Evolutionary conservation across 352 stramenopile species (phyloP), one percentile per base, ranked within the genome.

Genomic region (Globisporangium heterothallicum): DNA sequence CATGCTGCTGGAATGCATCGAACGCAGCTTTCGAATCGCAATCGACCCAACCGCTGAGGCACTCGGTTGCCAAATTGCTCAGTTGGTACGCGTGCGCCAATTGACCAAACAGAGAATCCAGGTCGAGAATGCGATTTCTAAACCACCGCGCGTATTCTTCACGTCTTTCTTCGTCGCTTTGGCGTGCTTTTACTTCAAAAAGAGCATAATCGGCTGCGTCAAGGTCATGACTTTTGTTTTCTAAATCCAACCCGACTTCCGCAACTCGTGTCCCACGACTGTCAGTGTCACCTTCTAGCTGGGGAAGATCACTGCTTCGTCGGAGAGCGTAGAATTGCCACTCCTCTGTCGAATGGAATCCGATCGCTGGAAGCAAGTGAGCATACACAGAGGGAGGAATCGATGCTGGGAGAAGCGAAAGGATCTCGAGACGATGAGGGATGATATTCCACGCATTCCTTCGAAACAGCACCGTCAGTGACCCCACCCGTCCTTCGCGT

Each of bases 41-140:
- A 5, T 50, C 46, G 13, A 36, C 47, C 58, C 64, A 74, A 43
- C 49, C 52, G 18, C 46, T 53, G 45, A 82, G 34, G 56, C 64
- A 78, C 29, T 55, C 66, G 2, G 29, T 46, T 9, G 66, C 67
- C 21, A 84, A 34, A 7, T 42, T 49, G 18, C 74, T 74, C 16
- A 89, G 58, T 12, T 83, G 53, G 38, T 67, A 77, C 0, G 78
- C 74, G 42, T 64, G 61, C 4, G 40, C 45, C 25, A 92, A 61
- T 22, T 92, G 78, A 4, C 80, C 80, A 51, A 78, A 88, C 3
- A 69, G 38, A 16, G 59, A 57, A 21, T 92, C 80, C 48, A 92
- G 42, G 22, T 85, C 69, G 16, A 84, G 18, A 34, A 88, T 74
- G 16, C 72, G 76, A 24, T 54, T 51, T 13, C 36, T 67, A 22